These are phyloP conservation scores for Carex cristatella DNA, from an alignment of 176 grass and related monocot genomes.

Conservation along the genomic window DNA sequence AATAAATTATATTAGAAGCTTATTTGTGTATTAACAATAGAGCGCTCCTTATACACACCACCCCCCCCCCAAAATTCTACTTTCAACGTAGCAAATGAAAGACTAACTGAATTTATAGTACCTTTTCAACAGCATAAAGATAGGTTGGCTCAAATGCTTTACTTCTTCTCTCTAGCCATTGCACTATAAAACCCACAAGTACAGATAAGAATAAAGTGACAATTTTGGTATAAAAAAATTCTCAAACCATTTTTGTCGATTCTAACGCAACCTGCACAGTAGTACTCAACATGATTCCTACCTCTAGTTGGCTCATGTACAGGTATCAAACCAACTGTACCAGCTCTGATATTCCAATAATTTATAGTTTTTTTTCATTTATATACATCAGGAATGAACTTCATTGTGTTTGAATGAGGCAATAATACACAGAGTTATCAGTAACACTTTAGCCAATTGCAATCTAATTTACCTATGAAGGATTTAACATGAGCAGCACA, in stretches of 20 bases:
- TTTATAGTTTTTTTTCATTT: not conserved
- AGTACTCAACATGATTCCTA: not conserved
- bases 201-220: constrained; percentile 18
- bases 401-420: not conserved
- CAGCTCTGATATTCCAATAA: not conserved
- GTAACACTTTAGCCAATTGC: not conserved
- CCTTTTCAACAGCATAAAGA: constrained; percentile 93
- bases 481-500: constrained; percentile 57
- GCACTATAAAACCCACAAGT: constrained; percentile 54
- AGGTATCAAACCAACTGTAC: not conserved
- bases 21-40: not conserved
- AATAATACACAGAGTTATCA: not conserved
- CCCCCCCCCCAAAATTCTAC: not conserved
- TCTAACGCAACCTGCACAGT: not conserved
- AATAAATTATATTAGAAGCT: not conserved
- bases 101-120: constrained; percentile 13
- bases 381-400: not conserved
- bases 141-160: constrained; percentile 93
- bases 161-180: constrained; percentile 92
- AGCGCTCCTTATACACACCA: not conserved
- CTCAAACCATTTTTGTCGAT: not conserved
- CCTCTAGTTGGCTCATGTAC: not conserved
- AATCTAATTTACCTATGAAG: constrained; percentile 48
- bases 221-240: constrained; percentile 13
- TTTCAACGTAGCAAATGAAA: not conserved